Base-by-base conservation (phyloP, 2,329 filamentous ascomycete species). In the Colletotrichum viniferum region DNA sequence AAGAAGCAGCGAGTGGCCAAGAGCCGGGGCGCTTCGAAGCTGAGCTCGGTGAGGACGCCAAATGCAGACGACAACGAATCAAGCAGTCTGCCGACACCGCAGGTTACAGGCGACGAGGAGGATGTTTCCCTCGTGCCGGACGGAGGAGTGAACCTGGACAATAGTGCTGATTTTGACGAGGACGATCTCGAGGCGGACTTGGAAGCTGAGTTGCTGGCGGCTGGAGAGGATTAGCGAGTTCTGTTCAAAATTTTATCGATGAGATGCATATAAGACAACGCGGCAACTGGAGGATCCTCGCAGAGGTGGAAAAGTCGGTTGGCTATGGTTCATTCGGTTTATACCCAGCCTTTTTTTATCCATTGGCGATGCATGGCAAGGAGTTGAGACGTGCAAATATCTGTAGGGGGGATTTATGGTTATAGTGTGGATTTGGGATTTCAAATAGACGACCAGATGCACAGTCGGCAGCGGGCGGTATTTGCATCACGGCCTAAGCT, bases 121-220 rank as follows among this genome's bases (percentile, higher is more conserved):
- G 87, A 86, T 66, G 56, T 64, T 13, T 64, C 74, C 8, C 60
- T 74, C n/a, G 52, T 62, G 8, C 65, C 65, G 14, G 79, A 82
- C 56, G 28, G 81, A 73, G 21, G 74, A 77, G 62, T 61, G 7
- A 79, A 79, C 36, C 38, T 64, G 9, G 81, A 82, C n/a, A 81
- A 82, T 55, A 81, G 82, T 9, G 82, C 83, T n/a, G 87, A 87
- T 56, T 83, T 86, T 66, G 87, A 88, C 60, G 89, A 90, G 12
- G 89, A 90, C 69, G 87, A 90, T 78, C 82, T 90, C 34, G 90
- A 90, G 79, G 89, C 88, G 30, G 91, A 92, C 78, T 83, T 93
- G 65, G 92, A 93, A 82, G 89, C 90, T 48, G 92, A 93, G 79
- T 86, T 94, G 81, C 85, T 92, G 79, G 91, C 91, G 2, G 92